phyloP scores from a whole-genome alignment of 805 yeast species.

The Yamadazyma sp. region DNA sequence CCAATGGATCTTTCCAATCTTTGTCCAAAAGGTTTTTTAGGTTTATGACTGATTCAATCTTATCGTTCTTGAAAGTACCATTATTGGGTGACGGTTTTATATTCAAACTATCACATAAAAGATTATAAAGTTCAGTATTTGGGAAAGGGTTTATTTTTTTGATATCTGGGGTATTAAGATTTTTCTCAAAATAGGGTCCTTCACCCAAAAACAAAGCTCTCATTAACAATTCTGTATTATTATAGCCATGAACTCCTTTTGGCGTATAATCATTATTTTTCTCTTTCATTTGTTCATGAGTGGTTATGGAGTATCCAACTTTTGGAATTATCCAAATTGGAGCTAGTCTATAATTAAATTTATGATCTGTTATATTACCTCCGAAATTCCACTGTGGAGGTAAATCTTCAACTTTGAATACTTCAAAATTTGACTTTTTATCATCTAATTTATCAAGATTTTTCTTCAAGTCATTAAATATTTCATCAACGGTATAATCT shows the following conservation, averaged over 20 bases:
- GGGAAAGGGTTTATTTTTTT: slow-evolving; percentile 57
- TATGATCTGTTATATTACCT: slow-evolving; percentile 23
- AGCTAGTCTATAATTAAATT: slow-evolving; percentile 63
- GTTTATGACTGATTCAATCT: slow-evolving; percentile 16
- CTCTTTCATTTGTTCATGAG: slow-evolving; percentile 52
- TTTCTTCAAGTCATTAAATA: slow-evolving; percentile 41
- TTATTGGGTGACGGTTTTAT: slow-evolving; percentile 55
- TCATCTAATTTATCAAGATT: slow-evolving; percentile 16
- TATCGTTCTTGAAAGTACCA: slow-evolving; percentile 37
- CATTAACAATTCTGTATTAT: slow-evolving; percentile 75
- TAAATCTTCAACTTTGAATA: slow-evolving; percentile 55
- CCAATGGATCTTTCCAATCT: slow-evolving; percentile 46
- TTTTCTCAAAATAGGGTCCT: slow-evolving; percentile 70
- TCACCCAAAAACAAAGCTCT: slow-evolving; percentile 73
- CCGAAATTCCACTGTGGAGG: slow-evolving; percentile 58
- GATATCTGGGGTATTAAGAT: slow-evolving; percentile 19
- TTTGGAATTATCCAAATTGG: slow-evolving; percentile 85
- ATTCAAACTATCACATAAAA: slow-evolving; percentile 63
- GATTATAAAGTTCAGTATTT: slow-evolving; percentile 70
- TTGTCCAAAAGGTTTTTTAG: slow-evolving; percentile 27
- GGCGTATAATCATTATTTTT: slow-evolving; percentile 53
- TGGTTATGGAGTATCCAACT: slow-evolving; percentile 74
- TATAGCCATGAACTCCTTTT: slow-evolving; percentile 82
- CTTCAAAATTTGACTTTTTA: slow-evolving; percentile 32
- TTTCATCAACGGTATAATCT: slow-evolving; percentile 36